Conservation (phyloP, 176 grass and related monocot genomes). For the Alloteropsis semialata region DNA sequence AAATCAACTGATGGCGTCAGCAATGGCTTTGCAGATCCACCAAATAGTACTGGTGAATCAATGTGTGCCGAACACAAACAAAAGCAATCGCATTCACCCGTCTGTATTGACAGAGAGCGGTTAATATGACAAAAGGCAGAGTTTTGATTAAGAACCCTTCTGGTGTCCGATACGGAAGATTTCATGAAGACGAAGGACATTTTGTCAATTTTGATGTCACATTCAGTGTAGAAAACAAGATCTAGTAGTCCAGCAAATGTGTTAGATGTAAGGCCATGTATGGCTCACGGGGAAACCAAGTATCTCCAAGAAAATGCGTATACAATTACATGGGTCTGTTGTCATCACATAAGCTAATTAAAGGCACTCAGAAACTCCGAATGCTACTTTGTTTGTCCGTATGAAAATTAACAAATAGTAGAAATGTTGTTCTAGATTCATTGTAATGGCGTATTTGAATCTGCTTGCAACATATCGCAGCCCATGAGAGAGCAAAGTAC, state of each 20-base stretch:
- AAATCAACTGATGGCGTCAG: neutral
- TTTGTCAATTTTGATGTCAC: conserved; percentile 12
- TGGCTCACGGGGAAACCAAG: neutral
- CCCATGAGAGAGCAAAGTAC: neutral
- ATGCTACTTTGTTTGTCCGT: neutral
- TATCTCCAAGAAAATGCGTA: neutral
- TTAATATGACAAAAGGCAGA: conserved; percentile 33
- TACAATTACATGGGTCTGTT: neutral
- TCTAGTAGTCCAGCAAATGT: neutral
- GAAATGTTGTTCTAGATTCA: neutral
- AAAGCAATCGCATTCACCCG: conserved; percentile 3
- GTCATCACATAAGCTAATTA: neutral
- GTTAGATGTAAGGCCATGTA: neutral
- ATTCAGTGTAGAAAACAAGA: conserved; percentile 35
- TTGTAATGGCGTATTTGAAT: neutral
- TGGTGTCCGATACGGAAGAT: conserved; percentile 24
- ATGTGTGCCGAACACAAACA: neutral
- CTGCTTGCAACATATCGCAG: neutral
- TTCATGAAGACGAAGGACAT: conserved; percentile 10
- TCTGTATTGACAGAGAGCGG: neutral
- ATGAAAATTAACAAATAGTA: neutral
- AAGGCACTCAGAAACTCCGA: conserved; percentile 3
- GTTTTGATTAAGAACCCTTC: neutral
- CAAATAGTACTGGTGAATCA: neutral
- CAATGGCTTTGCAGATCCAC: neutral